Base-by-base conservation (phyloP, 208 protist genomes). In the Trypanosoma conorhini region DNA sequence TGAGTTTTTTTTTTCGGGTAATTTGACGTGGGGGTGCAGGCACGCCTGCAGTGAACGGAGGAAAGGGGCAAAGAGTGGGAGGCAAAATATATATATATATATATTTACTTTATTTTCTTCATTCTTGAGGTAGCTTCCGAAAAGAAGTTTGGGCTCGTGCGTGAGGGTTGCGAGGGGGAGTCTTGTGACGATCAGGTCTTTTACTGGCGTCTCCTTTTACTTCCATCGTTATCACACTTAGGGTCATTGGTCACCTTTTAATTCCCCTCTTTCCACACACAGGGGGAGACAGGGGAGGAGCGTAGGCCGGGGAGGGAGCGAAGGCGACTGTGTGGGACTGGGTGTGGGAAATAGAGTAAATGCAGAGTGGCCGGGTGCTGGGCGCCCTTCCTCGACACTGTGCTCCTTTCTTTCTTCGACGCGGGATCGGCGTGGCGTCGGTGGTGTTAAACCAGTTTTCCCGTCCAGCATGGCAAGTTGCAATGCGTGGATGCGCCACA, bases 211-310 rank as follows among this genome's bases (percentile, higher is more conserved):
- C 46, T 68, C 48, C 55, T 31, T 60, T 4, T 50, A 19, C 35
- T 24, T 54, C 26, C 60, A 57, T 63, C 38, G 3, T 46, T 26
- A 44, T 24, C 46, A 46, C 31, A 48, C 48, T n/a, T 38, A 26
- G 21, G 33, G 24, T 57, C 40, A 33, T 40, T 48, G 48, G 59
- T 28, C 50, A 70, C 54, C 60, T 70, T 62, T 48, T 59, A 58
- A n/a, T 26, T 61, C 33, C 55, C 61, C 60, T 33, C 5, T 30
- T 68, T 68, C n/a, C 30, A 38, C 33, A 38, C 2, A 38, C 0
- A 59, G 15, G 35, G 55, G 13, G 13, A 28, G 28, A 58, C 12
- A 48, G 15, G 42, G 46, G 2, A 10, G 46, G 15, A 51, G 46
- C 3, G 21, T 22, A 10, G 15, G 21, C 15, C 13, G 33, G 33